A percentile compares a stretch with the other conserved stretches of the same genome.
phyloP scores from a whole-genome alignment of 2,329 filamentous ascomycete species.

The Verticillium isaacii region DNA sequence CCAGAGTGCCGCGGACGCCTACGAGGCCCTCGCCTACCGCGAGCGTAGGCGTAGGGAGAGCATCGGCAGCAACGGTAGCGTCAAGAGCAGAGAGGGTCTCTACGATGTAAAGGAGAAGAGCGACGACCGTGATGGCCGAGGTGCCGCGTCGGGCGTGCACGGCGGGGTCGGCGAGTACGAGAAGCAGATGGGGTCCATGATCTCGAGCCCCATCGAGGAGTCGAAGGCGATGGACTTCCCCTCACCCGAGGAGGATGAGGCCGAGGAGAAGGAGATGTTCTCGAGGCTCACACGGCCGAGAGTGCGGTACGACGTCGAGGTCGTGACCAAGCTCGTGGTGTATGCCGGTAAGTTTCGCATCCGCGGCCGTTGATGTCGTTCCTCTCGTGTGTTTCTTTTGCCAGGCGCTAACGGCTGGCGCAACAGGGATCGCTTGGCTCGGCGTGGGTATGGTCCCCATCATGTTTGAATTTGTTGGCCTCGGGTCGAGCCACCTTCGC shows the following conservation, averaged over 20 bases:
- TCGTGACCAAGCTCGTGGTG: constrained; percentile 92
- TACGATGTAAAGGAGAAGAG: constrained; percentile 33
- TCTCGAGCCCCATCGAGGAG: constrained; percentile 19
- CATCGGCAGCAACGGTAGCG: constrained; percentile 44
- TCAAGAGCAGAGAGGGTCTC: constrained; percentile 39
- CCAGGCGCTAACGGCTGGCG: constrained; percentile 8
- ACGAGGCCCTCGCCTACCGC: constrained; percentile 89
- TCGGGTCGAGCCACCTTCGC: constrained; percentile 38
- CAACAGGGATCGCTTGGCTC: constrained; percentile 73
- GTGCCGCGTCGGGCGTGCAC: constrained; percentile 39
- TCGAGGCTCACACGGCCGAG: constrained; percentile 77
- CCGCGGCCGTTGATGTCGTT: constrained; percentile 3
- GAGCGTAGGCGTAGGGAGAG: constrained; percentile 58
- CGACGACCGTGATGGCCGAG: constrained; percentile 31
- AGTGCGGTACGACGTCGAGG: constrained; percentile 96
- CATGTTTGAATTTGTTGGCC: constrained; percentile 59
- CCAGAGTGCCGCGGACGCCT: constrained; percentile 92
- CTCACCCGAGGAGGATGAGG: constrained; percentile 41
- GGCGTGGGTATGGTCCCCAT: constrained; percentile 72
- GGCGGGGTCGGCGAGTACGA: constrained; percentile 60
- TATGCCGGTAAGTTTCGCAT: constrained; percentile 66
- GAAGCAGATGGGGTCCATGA: constrained; percentile 59
- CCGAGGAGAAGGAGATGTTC: constrained; percentile 76
- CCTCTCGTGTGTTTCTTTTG: constrained; percentile 3
- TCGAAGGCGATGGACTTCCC: constrained; percentile 27